Percentiles rank a stretch among this genome's conserved stretches.
phyloP scores from a whole-genome alignment of 352 stramenopile genomes.

The Phytophthora europaea region DNA sequence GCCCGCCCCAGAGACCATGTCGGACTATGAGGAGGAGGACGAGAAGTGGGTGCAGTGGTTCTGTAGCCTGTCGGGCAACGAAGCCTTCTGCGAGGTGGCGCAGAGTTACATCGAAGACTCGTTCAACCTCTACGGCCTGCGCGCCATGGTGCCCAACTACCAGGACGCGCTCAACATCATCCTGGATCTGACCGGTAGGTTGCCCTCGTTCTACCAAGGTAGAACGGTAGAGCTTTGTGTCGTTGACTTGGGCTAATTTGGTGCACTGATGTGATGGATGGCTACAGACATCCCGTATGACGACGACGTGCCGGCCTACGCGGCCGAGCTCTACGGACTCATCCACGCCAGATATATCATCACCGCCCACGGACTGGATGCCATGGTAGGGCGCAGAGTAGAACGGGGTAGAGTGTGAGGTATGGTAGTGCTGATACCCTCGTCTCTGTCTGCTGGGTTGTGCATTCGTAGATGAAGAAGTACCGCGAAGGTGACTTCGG shows the following conservation, averaged over 20 bases:
- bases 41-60: slow-evolving; percentile 96
- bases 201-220: neutral
- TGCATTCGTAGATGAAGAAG: slow-evolving; percentile 78
- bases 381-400: slow-evolving; percentile 66
- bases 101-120: slow-evolving; percentile 95
- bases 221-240: neutral
- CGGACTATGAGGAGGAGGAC: slow-evolving; percentile 92
- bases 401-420: neutral
- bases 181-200: slow-evolving; percentile 86
- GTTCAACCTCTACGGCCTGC: slow-evolving; percentile 94
- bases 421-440: neutral
- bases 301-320: slow-evolving; percentile 87
- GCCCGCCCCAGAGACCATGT: slow-evolving; percentile 53
- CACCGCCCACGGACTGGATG: slow-evolving; percentile 87
- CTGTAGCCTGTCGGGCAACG: slow-evolving; percentile 92
- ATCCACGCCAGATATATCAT: slow-evolving; percentile 94
- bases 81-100: slow-evolving; percentile 94
- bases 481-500: slow-evolving; percentile 92
- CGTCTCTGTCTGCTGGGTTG: neutral
- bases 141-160: slow-evolving; percentile 91
- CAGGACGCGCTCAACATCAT: slow-evolving; percentile 94
- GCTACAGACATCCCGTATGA: slow-evolving; percentile 89
- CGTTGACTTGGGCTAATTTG: no score
- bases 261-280: slow-evolving; percentile 12
- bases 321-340: slow-evolving; percentile 90